Evolutionary conservation across 768 basidiomycete genomes (phyloP), one percentile per base, ranked within the genome.

Genomic region (Amanita fuliginea): DNA sequence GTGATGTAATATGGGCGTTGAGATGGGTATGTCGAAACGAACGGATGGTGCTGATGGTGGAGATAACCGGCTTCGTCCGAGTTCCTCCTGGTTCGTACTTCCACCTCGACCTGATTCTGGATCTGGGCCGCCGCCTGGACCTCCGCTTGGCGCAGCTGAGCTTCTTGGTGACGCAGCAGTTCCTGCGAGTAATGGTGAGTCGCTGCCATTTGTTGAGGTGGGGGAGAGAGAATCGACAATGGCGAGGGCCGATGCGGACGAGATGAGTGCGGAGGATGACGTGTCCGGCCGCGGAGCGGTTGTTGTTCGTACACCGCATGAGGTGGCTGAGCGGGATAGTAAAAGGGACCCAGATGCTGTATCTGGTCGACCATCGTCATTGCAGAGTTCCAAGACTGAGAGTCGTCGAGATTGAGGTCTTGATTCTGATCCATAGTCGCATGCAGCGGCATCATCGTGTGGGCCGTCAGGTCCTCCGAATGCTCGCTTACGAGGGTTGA

Each of bases 301-400:
- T 24, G 24, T 18, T 35, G 55, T 54, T 60, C 62, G 60, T 53
- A 57, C 24, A 54, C 62, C 56, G 61, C 55, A 51, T 51, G 55
- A 47, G 53, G 54, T 51, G 53, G 56, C 59, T 61, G 62, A 55
- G 56, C 52, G 47, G 44, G 62, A 57, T 53, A 58, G 43, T 55
- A 60, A 46, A 54, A 66, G 54, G 54, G 68, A 60, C 56, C 57
- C 55, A 49, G 60, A n/a, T 22, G 42, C 49, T 53, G 57, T 48
- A 55, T 57, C 49, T 41, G 71, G 62, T 50, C 49, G 18, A 32
- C 40, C 41, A 50, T 50, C 33, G 71, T 84, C 83, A 75, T 88
- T 86, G 77, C 86, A 87, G 75, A 89, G 82, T 57, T 89, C 86
- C 84, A 88, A 77, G 75, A 89, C 81, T 65, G 81, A 74, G 76